Evolutionary conservation across 1,284 basidiomycete species (phyloP).

Genomic region (Veloporphyrellus conicus): DNA sequence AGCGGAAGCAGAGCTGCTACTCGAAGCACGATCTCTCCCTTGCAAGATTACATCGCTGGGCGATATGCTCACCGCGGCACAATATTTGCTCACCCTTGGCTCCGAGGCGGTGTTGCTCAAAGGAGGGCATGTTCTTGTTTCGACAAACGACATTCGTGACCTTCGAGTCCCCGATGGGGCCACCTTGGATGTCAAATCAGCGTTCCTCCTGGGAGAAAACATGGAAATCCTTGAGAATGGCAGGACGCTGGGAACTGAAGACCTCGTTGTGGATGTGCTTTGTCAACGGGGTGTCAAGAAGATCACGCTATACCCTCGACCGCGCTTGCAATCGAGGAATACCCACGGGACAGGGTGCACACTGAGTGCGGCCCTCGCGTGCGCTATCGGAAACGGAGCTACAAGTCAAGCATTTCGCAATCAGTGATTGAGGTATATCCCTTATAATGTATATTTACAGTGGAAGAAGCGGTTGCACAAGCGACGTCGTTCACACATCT

Average conservation of each 20-base stretch:
- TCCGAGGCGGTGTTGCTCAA: constrained; percentile 73
- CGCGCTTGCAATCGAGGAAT: constrained; percentile 62
- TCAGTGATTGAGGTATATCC: not conserved
- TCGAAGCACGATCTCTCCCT: constrained; percentile 37
- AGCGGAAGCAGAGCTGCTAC: constrained; percentile 72
- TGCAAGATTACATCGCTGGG: constrained; percentile 46
- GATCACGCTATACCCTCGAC: constrained; percentile 59
- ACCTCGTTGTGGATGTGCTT: constrained; percentile 77
- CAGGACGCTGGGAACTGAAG: constrained; percentile 11
- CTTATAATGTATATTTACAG: constrained; percentile 34
- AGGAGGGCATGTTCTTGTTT: constrained; percentile 72
- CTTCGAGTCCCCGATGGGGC: not conserved
- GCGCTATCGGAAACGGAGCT: constrained; percentile 49
- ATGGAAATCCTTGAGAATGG: constrained; percentile 54
- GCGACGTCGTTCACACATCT: constrained; percentile 73
- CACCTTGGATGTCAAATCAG: constrained; percentile 24
- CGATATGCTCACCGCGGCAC: constrained; percentile 65
- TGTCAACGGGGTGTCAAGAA: constrained; percentile 36
- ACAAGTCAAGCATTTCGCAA: constrained; percentile 43
- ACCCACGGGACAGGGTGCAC: constrained; percentile 97
- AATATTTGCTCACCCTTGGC: constrained; percentile 49
- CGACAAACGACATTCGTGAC: constrained; percentile 13
- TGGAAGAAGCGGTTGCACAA: constrained; percentile 53
- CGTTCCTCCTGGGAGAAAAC: constrained; percentile 48
- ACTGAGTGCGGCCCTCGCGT: constrained; percentile 78